Base-by-base conservation (phyloP, 2,329 filamentous ascomycete genomes). In the Pseudonectria buxi region DNA sequence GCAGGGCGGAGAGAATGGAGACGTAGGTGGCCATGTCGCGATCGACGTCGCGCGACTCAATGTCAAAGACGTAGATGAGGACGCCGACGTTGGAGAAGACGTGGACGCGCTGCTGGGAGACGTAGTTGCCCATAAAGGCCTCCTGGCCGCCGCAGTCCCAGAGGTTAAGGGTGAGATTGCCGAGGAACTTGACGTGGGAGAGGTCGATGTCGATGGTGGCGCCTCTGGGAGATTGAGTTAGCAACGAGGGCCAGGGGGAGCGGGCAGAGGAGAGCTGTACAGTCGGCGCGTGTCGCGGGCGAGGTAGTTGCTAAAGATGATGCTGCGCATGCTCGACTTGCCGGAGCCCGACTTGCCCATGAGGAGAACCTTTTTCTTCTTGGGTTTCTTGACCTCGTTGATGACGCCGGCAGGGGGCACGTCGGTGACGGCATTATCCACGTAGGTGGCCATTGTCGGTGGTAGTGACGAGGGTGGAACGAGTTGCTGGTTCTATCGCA, bases 121-220 rank as follows among this genome's bases (percentile, higher is more conserved):
- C 82, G 67, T 96, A 98, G 62, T 94, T 95, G 58, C 96, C 92
- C 73, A 95, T 95, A 59, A 98, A 98, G 26, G 90, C 90, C 64
- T 96, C 92, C 69, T 98, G 92, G 40, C 90, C 92, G 67, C 92
- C 92, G 61, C 92, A 98, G 65, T 98, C 92, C 92, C 92, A 98
- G 13, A 98, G 76, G 63, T 98, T 96, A 51, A 98, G 75, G 35
- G 92, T 95, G 35, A 98, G 72, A 62, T 96, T 96, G 35, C 92
- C 92, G 67, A 98, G 85, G 67, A 98, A 98, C 63, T 95, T 95
- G 64, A 96, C 92, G 66, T 95, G 92, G 44, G 88, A 95, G 55
- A 96, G 85, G 64, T 98, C 92, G 41, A 98, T 92, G 59, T 98
- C 92, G 58, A 98, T 96, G 10, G 92, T 98, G 2, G 92, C 92